phyloP scores from a whole-genome alignment of 306 rosid species.

The peach (Prunus persica) region Prunus_persica_NCBIv2 NC_034014.1:7409001-7409500 shows the following conservation, averaged over 20 bases:
- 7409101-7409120: slow-evolving; percentile 29
- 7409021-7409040: slow-evolving; percentile 18
- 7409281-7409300: slow-evolving; percentile 31
- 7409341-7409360: slow-evolving; percentile 41
- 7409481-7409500: slow-evolving; percentile 41
- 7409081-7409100: slow-evolving; percentile 28
- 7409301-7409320: slow-evolving; percentile 39
- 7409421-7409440: slow-evolving; percentile 67
- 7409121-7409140: slow-evolving; percentile 29
- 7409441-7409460: slow-evolving; percentile 42
- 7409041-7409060: slow-evolving; percentile 2
- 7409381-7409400: slow-evolving; percentile 37
- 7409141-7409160: slow-evolving; percentile 39
- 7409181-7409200: slow-evolving; percentile 8
- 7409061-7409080: slow-evolving; percentile 14
- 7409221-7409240: background rate
- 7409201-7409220: slow-evolving; percentile 21
- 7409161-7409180: slow-evolving; percentile 14
- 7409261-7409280: slow-evolving; percentile 43
- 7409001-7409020: slow-evolving; percentile 57
- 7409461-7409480: slow-evolving; percentile 71
- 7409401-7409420: slow-evolving; percentile 30
- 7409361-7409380: slow-evolving; percentile 50
- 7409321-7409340: slow-evolving; percentile 32
- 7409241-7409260: background rate